Evolutionary conservation across 108 stramenopile species (phyloP).

Genomic region (Poteriospumella lacustris): DNA sequence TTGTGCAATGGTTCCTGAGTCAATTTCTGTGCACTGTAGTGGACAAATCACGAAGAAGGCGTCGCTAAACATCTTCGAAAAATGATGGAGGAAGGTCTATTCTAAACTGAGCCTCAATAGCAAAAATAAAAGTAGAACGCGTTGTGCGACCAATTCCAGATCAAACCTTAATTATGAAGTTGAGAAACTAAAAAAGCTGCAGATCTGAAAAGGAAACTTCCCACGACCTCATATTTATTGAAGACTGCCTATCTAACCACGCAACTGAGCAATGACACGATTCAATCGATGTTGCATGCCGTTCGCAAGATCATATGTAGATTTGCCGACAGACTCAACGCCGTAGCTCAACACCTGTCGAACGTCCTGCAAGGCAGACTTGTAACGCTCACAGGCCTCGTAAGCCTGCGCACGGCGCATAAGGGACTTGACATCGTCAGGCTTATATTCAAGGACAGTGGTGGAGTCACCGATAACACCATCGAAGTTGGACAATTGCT

Average conservation of each 20-base stretch:
- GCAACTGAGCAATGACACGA: constrained; percentile 78
- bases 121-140: too few relatives aligned
- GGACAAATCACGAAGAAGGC: constrained; percentile 65
- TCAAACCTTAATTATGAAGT: too few relatives aligned
- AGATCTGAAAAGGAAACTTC: too few relatives aligned
- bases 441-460: constrained; percentile 87
- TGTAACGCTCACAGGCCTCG: constrained; percentile 69
- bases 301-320: constrained; percentile 63
- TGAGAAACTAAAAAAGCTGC: too few relatives aligned
- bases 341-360: constrained; percentile 87
- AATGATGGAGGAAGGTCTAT: too few relatives aligned
- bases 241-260: too few relatives aligned
- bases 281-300: constrained; percentile 76
- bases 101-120: too few relatives aligned
- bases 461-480: constrained; percentile 90
- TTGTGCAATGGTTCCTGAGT: not conserved
- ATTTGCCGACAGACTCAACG: constrained; percentile 72
- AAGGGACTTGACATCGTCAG: constrained; percentile 92
- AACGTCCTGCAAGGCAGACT: constrained; percentile 94
- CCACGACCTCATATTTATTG: too few relatives aligned
- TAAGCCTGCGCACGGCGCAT: constrained; percentile 97
- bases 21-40: constrained; percentile 18
- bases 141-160: too few relatives aligned
- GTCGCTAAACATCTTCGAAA: constrained; percentile 38
- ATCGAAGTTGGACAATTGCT: constrained; percentile 97